Evolutionary conservation across 2,329 filamentous ascomycete genomes (phyloP).

Genomic region (Thermothelomyces thermophilus): DNA sequence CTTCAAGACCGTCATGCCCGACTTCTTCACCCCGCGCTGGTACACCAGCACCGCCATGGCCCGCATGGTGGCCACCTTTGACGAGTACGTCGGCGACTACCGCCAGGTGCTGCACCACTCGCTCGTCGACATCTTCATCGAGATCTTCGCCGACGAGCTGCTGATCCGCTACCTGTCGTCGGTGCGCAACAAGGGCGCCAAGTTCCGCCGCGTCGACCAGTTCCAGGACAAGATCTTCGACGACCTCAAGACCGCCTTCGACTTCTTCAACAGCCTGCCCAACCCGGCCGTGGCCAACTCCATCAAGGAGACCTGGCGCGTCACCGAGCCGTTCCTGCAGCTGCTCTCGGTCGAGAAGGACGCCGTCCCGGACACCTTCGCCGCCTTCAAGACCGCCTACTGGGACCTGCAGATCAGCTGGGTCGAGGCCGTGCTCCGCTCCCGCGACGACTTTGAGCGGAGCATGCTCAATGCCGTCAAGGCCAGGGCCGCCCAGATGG

Average conservation of each 20-base stretch:
- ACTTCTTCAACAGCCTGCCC: slow-evolving; percentile 71
- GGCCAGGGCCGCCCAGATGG: slow-evolving; percentile 76
- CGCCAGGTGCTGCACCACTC: slow-evolving; percentile 75
- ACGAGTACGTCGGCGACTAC: slow-evolving; percentile 91
- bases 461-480: slow-evolving; percentile 85
- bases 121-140: slow-evolving; percentile 83
- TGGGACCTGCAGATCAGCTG: slow-evolving; percentile 93
- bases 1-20: slow-evolving; percentile 73
- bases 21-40: slow-evolving; percentile 90
- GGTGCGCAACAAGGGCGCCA: slow-evolving; percentile 83
- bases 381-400: slow-evolving; percentile 74
- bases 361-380: slow-evolving; percentile 69
- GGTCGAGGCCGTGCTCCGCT: slow-evolving; percentile 86
- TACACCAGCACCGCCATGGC: slow-evolving; percentile 83
- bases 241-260: slow-evolving; percentile 84
- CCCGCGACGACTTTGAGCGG: slow-evolving; percentile 89
- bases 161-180: slow-evolving; percentile 76
- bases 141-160: slow-evolving; percentile 88
- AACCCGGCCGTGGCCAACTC: slow-evolving; percentile 61
- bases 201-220: slow-evolving; percentile 79
- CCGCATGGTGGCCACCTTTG: slow-evolving; percentile 88
- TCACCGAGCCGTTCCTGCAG: slow-evolving; percentile 75
- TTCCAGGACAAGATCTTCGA: slow-evolving; percentile 92
- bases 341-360: slow-evolving; percentile 72
- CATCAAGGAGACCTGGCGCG: slow-evolving; percentile 89